Evolutionary conservation across 2,329 filamentous ascomycete genomes (phyloP).

Genomic region (Dactylonectria estremocensis): DNA sequence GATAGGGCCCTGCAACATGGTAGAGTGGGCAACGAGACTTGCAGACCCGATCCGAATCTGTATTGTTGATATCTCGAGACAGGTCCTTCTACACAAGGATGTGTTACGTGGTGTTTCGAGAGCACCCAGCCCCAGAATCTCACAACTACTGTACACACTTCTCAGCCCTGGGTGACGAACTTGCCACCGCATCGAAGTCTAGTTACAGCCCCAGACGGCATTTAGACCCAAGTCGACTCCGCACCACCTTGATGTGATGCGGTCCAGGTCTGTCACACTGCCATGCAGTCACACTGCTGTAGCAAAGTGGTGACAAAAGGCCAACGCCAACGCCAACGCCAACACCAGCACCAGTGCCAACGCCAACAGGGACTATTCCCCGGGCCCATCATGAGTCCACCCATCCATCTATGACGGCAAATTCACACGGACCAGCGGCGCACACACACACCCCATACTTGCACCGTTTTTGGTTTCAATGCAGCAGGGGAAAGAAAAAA

Average conservation of each 20-base stretch:
- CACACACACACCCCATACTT: neutral
- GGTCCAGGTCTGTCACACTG: neutral
- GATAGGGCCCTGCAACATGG: neutral
- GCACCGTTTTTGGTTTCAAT: neutral
- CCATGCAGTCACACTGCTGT: constrained; percentile 7
- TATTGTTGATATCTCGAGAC: neutral
- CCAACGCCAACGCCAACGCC: constrained; percentile 9
- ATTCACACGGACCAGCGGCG: constrained; percentile 15
- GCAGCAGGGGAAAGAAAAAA: neutral
- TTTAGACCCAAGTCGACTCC: neutral
- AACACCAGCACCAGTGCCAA: constrained; percentile 7
- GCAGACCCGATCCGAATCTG: too few relatives aligned
- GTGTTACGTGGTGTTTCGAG: neutral
- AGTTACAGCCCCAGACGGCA: neutral
- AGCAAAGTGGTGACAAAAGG: constrained; percentile 1
- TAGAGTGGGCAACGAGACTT: neutral
- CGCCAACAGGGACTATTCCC: constrained; percentile 6
- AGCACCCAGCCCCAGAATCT: neutral
- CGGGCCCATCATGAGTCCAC: constrained; percentile 2
- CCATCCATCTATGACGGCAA: neutral
- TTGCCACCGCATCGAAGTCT: neutral
- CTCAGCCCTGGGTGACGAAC: neutral
- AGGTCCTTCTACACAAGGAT: neutral
- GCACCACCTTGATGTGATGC: neutral
- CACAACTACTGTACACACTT: neutral